Conservation (phyloP, 805 yeast species). For the Saccharomyces jurei region DNA sequence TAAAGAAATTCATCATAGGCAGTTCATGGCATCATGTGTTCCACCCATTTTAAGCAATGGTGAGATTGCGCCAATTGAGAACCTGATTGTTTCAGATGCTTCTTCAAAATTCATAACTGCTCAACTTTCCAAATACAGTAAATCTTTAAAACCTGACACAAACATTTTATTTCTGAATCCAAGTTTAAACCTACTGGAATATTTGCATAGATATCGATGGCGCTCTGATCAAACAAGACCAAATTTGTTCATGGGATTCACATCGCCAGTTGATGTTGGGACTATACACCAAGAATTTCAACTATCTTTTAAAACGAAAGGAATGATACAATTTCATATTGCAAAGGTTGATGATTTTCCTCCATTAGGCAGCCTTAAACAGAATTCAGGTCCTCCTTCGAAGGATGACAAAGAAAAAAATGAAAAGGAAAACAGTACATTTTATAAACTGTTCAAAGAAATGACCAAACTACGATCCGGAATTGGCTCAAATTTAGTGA, state of each 20-base stretch:
- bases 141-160: constrained; percentile 37
- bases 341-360: background rate
- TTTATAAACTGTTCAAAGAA: constrained; percentile 4
- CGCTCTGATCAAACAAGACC: constrained; percentile 42
- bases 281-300: background rate
- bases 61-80: constrained; percentile 32
- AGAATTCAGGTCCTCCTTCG: background rate
- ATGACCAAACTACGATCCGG: background rate
- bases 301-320: background rate
- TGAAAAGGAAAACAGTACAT: constrained; percentile 2
- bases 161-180: constrained; percentile 60
- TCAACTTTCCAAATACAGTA: constrained; percentile 42
- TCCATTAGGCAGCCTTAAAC: background rate
- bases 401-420: background rate
- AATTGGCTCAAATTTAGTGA: background rate
- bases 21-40: constrained; percentile 28
- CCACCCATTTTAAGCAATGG: constrained; percentile 29
- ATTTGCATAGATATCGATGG: constrained; percentile 47
- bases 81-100: constrained; percentile 52
- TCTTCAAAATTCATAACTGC: constrained; percentile 47
- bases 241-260: constrained; percentile 45
- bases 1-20: constrained; percentile 8
- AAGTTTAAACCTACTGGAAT: constrained; percentile 58
- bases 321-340: background rate
- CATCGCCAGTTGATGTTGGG: constrained; percentile 1